phyloP scores from a whole-genome alignment of 768 basidiomycete genomes.

The Tylopilus intermedius region DNA sequence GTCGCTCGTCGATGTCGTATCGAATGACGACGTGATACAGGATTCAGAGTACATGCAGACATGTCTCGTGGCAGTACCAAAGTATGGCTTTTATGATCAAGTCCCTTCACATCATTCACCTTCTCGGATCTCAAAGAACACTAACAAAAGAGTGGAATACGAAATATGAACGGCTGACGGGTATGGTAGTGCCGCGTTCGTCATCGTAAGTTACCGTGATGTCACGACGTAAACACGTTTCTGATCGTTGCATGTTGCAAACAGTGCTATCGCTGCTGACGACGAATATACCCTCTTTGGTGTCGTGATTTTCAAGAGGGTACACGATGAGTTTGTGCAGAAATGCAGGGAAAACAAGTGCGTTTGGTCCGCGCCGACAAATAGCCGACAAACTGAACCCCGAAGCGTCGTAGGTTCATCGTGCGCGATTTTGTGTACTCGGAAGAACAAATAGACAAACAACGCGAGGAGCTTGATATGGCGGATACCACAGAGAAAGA shows the following conservation, averaged over 20 bases:
- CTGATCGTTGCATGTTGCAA: constrained; percentile 14
- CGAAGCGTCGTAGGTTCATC: constrained; percentile 60
- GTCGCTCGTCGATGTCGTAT: constrained; percentile 80
- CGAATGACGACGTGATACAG: constrained; percentile 72
- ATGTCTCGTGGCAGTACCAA: constrained; percentile 88
- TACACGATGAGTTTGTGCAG: constrained; percentile 89
- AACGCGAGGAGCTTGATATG: constrained; percentile 73
- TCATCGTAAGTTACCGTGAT: constrained; percentile 54
- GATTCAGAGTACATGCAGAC: constrained; percentile 96
- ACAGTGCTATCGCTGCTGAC: constrained; percentile 73
- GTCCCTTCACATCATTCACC: constrained; percentile 11
- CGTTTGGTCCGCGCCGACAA: constrained; percentile 18
- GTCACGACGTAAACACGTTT: constrained; percentile 14
- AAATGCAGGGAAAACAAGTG: constrained; percentile 95
- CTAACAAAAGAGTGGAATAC: constrained; percentile 81
- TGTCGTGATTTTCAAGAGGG: constrained; percentile 84
- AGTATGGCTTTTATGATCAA: constrained; percentile 45
- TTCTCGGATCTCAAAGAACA: constrained; percentile 44
- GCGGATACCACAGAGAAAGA: constrained; percentile 89
- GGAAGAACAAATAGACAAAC: constrained; percentile 73
- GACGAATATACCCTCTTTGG: constrained; percentile 84
- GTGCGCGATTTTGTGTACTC: constrained; percentile 92
- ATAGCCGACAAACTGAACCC: constrained; percentile 3
- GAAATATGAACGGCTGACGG: constrained; percentile 81
- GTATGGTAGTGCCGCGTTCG: constrained; percentile 92